Percentiles rank a stretch among this genome's conserved stretches.
Evolutionary conservation across 225 moss, liverwort and hornwort species (phyloP).

Genomic region (Neckera pumila): DNA sequence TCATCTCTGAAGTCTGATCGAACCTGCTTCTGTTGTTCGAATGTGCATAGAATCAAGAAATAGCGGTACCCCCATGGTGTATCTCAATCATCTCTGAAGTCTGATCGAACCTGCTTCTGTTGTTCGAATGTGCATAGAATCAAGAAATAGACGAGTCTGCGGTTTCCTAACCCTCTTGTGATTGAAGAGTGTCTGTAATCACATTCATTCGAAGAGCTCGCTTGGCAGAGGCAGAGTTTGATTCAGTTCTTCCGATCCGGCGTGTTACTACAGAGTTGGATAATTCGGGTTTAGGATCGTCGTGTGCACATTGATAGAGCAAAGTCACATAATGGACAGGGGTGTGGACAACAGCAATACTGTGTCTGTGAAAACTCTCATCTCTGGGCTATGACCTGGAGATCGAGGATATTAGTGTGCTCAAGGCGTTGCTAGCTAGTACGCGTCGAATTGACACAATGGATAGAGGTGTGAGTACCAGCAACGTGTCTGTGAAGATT

Average conservation of each 20-base stretch:
- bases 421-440: not conserved
- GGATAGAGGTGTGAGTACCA: conserved; percentile 5
- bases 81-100: no score
- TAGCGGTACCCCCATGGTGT: fast-evolving
- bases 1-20: not conserved
- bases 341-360: not conserved
- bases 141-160: not conserved
- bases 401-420: not conserved
- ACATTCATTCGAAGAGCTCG: not conserved
- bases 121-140: no score
- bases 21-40: not conserved
- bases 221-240: not conserved
- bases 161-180: not conserved
- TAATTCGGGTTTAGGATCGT: not conserved
- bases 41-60: no score
- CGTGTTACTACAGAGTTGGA: not conserved
- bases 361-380: conserved; percentile 7
- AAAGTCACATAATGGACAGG: not conserved
- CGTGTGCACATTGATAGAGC: not conserved
- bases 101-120: not conserved
- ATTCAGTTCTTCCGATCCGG: not conserved
- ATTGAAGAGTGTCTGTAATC: not conserved
- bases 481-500: conserved; percentile 4
- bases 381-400: not conserved
- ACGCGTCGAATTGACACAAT: not conserved